Evolutionary conservation across 1,284 basidiomycete genomes (phyloP), one percentile per base, ranked within the genome.

Genomic region (Apiotrichum siamense): DNA sequence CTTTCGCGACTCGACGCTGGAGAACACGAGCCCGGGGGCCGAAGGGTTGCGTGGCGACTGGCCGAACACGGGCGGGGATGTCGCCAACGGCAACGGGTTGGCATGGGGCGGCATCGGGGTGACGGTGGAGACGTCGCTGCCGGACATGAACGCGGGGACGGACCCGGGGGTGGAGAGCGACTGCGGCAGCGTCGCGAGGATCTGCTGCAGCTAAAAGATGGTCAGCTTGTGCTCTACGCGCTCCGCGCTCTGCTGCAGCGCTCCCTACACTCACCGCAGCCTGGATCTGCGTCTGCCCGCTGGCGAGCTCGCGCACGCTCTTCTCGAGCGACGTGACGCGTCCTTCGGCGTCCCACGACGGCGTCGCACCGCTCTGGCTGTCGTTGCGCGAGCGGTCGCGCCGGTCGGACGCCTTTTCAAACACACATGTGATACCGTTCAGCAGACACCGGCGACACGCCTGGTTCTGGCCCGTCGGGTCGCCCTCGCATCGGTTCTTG

Each of bases 401-500:
- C 33, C 63, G 57, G 17, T 70, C 68, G 1, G 60, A 35, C 3
- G 90, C 85, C 63, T 93, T 94, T 73, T 93, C 92, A 71, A 93
- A 96, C 41, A 96, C 76, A 66, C 91, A 96, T 31, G 80, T 79
- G 11, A 83, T 85, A 12, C 87, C 87, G 66, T 85, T 88, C 44
- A 87, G 78, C 63, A 86, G 81, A 77, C 91, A 96, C 49, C 91
- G 84, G 74, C 86, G 83, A 79, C 92, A 69, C 21, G 69, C 59
- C 54, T 66, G 61, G 62, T 75, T 77, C 18, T 47, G 42, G 12
- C 62, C 60, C 6, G 62, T 47, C 17, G 66, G 64, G 54, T 89
- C 87, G 70, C 86, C 86, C 77, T 93, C 90, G 68, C 89, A 93
- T 66, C 89, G 79, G 77, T 92, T 93, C 79, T 93, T 93, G 47